phyloP scores from a whole-genome alignment of 257 asterid species.

The Nicotiana tomentosiformis region DNA sequence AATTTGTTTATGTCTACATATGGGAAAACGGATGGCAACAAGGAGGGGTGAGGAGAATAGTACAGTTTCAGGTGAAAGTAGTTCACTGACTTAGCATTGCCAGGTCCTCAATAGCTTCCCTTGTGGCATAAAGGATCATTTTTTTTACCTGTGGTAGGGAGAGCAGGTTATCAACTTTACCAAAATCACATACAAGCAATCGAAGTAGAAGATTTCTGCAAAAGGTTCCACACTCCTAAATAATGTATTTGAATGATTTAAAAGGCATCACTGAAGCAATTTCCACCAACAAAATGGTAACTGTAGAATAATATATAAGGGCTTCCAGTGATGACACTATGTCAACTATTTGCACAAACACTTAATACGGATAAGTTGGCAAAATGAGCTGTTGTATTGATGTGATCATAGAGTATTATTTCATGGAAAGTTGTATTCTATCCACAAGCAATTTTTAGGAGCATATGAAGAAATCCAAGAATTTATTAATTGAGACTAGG shows the following conservation, averaged over 20 bases:
- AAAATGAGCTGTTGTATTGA: background rate
- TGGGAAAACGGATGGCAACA: background rate
- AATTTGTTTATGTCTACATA: background rate
- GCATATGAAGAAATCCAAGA: background rate
- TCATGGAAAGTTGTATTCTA: background rate
- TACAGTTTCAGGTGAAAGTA: background rate
- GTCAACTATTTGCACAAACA: background rate
- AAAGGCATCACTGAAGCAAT: background rate
- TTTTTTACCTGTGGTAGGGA: conserved; percentile 46
- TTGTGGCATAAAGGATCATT: conserved; percentile 46
- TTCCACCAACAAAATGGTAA: background rate
- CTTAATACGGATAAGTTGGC: background rate
- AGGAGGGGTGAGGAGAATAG: background rate
- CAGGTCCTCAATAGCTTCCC: conserved; percentile 31
- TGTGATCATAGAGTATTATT: background rate
- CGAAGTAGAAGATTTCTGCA: background rate
- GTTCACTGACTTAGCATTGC: background rate
- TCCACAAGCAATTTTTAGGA: background rate
- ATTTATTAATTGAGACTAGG: background rate
- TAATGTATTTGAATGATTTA: background rate
- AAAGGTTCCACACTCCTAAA: background rate
- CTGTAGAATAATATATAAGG: background rate
- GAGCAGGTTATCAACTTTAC: background rate
- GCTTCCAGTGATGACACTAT: background rate
- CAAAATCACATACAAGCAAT: background rate